Evolutionary conservation across 345 rosid species (phyloP), one percentile per base, ranked within the genome.

Genomic region (Pugionium cornutum): DNA sequence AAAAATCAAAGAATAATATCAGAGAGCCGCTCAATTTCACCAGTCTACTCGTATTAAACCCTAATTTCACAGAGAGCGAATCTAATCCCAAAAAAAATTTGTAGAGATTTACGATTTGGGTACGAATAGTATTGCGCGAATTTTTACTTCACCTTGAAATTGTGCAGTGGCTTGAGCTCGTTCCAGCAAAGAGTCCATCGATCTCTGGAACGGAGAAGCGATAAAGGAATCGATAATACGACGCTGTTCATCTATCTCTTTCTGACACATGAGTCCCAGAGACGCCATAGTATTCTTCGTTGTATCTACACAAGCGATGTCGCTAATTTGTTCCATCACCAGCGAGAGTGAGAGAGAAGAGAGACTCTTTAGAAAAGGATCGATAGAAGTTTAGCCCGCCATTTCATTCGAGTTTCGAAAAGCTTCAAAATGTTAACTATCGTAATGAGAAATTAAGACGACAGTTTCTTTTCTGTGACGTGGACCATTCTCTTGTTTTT

Each of bases 271-370:
- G 70, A 75, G 53, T 10, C 81, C 74, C 57, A 81, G 76, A 36
- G 89, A 77, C 74, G 81, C 87, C 91, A 89, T 89, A 58, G 56
- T 80, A 48, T 41, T n/a, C 67, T 49, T 78, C 33, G 68, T 59
- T 40, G 82, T 57, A 10, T 78, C 82, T 56, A 51, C 47, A 57
- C 41, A 39, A 57, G 35, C 76, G 31, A 9, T 40, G 0, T 40
- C 36, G 75, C 50, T 69, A 32, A 77, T 64, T 68, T 77, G 69
- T 54, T 59, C 68, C 40, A 50, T 28, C 8, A 6, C 35, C 65
- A 32, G 5, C 7, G 2, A 30, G 5, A 44, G 27, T 41, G 44
- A 8, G n/a, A 40, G 48, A 58, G 43, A 45, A 46, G 66, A 45
- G 25, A 57, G 72, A 68, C 2, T 27, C 36, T 6, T 58, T 6